A percentile compares a stretch with the other conserved stretches of the same genome.
phyloP scores from a whole-genome alignment of 495 filamentous ascomycete genomes.

The Letharia lupina region DNA sequence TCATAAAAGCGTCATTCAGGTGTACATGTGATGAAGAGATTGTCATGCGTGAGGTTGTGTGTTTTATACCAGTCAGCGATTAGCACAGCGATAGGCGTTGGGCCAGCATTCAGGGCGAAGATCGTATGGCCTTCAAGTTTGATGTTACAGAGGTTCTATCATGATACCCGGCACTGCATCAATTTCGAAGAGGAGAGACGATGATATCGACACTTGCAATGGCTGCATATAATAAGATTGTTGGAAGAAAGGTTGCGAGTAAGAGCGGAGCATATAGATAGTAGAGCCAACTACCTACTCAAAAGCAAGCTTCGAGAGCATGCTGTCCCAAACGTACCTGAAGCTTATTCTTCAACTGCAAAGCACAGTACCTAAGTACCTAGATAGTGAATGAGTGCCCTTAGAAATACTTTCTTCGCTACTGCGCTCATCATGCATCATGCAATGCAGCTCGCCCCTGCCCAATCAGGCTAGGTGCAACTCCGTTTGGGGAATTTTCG shows the following conservation, averaged over 20 bases:
- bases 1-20: conserved; percentile 38
- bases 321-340: neutral
- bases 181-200: neutral
- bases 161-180: conserved; percentile 3
- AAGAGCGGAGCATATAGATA: neutral
- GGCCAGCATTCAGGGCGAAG: neutral
- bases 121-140: neutral
- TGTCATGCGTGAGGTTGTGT: neutral
- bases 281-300: neutral
- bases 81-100: conserved; percentile 16
- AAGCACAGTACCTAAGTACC: too few species aligned
- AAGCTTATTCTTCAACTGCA: neutral
- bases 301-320: neutral
- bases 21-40: conserved; percentile 37
- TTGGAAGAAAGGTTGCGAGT: neutral
- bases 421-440: neutral
- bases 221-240: neutral
- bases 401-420: neutral
- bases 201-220: neutral
- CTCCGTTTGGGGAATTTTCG: neutral
- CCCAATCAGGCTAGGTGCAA: neutral
- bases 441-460: neutral
- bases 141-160: neutral
- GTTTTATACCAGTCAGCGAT: neutral
- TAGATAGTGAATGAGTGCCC: too few species aligned